phyloP scores from a whole-genome alignment of 2,329 filamentous ascomycete genomes.

The Verticillium nubilum region DNA sequence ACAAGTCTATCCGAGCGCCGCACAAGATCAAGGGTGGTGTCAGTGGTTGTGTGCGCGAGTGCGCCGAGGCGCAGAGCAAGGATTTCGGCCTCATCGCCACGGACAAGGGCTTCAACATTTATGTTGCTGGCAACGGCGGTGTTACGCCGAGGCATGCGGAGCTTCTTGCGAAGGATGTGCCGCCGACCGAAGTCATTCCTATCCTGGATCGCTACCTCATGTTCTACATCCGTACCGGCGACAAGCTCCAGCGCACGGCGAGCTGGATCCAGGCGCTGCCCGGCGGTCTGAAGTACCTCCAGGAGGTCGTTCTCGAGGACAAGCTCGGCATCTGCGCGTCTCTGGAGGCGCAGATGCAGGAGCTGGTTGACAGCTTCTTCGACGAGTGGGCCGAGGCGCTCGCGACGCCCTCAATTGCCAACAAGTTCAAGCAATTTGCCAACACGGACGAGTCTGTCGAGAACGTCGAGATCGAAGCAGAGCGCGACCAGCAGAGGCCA shows the following conservation, averaged over 20 bases:
- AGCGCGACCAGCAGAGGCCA: constrained; percentile 69
- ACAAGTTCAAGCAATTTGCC: constrained; percentile 75
- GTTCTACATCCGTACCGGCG: constrained; percentile 90
- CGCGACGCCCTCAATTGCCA: constrained; percentile 59
- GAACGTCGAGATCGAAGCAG: constrained; percentile 63
- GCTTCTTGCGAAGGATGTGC: constrained; percentile 79
- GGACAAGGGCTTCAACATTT: constrained; percentile 91
- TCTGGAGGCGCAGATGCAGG: constrained; percentile 82
- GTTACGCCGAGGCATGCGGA: constrained; percentile 79
- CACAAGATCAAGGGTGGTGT: constrained; percentile 92
- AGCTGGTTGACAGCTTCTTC: constrained; percentile 77
- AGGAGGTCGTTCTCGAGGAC: constrained; percentile 78
- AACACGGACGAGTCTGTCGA: constrained; percentile 71
- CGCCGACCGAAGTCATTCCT: constrained; percentile 73
- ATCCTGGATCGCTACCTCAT: constrained; percentile 86
- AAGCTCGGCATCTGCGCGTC: constrained; percentile 79
- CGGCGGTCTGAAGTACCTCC: constrained; percentile 77
- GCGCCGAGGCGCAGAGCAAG: constrained; percentile 87
- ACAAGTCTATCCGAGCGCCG: constrained; percentile 83
- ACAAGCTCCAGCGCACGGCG: constrained; percentile 83
- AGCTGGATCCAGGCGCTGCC: constrained; percentile 82
- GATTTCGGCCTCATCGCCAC: constrained; percentile 91
- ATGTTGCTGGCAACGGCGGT: constrained; percentile 83
- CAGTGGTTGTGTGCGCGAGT: constrained; percentile 87
- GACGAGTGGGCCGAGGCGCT: constrained; percentile 89